Percentiles rank a stretch among this genome's conserved stretches.
Evolutionary conservation across 306 rosid genomes (phyloP).

Genomic region (Alnus glutinosa): DNA sequence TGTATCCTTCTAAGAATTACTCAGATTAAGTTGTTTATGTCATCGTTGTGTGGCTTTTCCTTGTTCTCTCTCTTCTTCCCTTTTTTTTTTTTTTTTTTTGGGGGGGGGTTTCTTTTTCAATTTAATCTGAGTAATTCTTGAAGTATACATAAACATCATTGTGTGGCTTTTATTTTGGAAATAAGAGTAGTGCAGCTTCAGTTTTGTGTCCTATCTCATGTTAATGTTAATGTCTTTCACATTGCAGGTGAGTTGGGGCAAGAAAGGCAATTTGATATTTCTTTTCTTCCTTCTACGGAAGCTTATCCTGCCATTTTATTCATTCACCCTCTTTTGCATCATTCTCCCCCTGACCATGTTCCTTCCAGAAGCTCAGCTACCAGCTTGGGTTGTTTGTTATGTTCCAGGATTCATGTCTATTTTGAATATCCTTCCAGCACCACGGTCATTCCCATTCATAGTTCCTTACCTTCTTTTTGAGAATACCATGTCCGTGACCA

Average conservation of each 20-base stretch:
- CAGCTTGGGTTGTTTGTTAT: slow-evolving; percentile 95
- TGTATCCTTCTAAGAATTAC: background rate
- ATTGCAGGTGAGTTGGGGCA: slow-evolving; percentile 75
- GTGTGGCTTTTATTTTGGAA: slow-evolving; percentile 2
- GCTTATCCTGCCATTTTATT: slow-evolving; percentile 94
- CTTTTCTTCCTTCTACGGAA: slow-evolving; percentile 94
- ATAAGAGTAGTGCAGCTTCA: slow-evolving; percentile 22
- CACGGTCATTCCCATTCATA: slow-evolving; percentile 82
- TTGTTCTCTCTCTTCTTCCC: no score
- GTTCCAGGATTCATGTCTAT: slow-evolving; percentile 94
- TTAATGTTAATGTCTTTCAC: slow-evolving; percentile 30
- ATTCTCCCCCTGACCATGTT: slow-evolving; percentile 98
- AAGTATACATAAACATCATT: background rate
- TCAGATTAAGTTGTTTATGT: background rate
- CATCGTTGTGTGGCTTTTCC: background rate
- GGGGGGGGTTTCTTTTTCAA: no score
- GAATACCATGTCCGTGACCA: slow-evolving; percentile 97
- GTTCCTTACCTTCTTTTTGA: slow-evolving; percentile 95
- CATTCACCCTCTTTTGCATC: slow-evolving; percentile 95
- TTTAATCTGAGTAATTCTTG: background rate
- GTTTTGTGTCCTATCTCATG: slow-evolving; percentile 12
- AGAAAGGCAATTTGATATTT: slow-evolving; percentile 83
- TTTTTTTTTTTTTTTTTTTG: no score
- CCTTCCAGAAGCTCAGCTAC: slow-evolving; percentile 97
- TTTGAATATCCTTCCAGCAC: slow-evolving; percentile 83